Conservation (phyloP, 768 basidiomycete species). For the Coprinellus micaceus region DNA sequence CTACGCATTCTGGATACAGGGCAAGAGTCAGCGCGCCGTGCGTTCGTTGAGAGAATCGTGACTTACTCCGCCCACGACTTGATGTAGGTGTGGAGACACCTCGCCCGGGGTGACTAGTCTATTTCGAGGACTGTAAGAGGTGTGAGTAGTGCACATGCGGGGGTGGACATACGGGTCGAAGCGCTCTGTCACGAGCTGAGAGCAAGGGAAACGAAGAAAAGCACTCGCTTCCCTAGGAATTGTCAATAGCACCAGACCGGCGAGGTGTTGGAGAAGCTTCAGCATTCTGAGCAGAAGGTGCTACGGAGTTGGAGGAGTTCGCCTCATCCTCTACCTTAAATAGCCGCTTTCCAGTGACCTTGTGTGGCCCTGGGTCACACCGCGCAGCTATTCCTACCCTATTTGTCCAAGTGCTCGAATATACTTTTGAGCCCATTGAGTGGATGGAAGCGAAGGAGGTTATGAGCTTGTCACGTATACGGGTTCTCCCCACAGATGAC, state of each 20-base stretch:
- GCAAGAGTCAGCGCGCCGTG: too few species aligned
- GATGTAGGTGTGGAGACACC: conserved; percentile 10
- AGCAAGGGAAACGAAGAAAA: neutral
- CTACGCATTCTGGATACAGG: neutral
- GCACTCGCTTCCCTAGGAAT: neutral
- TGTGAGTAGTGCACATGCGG: neutral
- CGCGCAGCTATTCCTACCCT: too few species aligned
- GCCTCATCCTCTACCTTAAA: too few species aligned
- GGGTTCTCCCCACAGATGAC: too few species aligned
- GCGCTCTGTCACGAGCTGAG: conserved; percentile 3
- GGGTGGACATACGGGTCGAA: neutral
- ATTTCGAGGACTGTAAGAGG: neutral
- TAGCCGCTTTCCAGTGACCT: too few species aligned
- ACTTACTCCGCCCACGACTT: conserved; percentile 9
- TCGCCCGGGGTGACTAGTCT: conserved; percentile 8
- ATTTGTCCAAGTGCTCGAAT: too few species aligned
- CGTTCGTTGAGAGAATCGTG: neutral
- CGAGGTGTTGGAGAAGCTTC: neutral
- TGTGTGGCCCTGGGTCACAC: too few species aligned
- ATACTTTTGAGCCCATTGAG: too few species aligned
- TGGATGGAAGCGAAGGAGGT: too few species aligned
- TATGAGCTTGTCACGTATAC: too few species aligned
- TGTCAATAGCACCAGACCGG: neutral
- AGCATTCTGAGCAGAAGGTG: neutral
- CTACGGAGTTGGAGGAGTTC: too few species aligned